These are phyloP conservation scores for Dispira parvispora DNA, from an alignment of 192 early-diverging fungal genomes.

Conservation along the genomic window DNA sequence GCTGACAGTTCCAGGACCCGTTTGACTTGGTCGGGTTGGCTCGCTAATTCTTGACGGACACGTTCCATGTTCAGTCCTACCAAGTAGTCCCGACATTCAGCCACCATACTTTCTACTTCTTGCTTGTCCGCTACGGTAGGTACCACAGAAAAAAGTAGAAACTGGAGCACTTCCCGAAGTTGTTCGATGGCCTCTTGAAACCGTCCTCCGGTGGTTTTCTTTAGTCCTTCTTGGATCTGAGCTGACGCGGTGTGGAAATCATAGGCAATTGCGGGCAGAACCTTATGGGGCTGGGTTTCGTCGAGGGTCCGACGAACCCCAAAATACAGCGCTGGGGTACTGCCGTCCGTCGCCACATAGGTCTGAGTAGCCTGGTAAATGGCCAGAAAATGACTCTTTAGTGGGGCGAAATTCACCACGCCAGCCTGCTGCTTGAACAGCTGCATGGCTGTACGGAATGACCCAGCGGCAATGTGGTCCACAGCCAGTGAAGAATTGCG, in stretches of 20 bases:
- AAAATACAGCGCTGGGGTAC: conserved; percentile 38
- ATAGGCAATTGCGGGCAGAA: conserved; percentile 42
- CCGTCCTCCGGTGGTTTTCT: conserved; percentile 60
- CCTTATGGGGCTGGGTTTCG: conserved; percentile 30
- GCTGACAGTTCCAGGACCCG: conserved; percentile 77
- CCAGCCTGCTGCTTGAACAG: conserved; percentile 85
- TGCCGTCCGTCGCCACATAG: conserved; percentile 39
- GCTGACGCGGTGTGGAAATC: conserved; percentile 37
- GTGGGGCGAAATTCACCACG: conserved; percentile 76
- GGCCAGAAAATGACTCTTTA: conserved; percentile 75
- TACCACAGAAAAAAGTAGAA: conserved; percentile 58
- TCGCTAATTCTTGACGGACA: conserved; percentile 40
- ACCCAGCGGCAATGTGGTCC: conserved; percentile 89
- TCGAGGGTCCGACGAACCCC: conserved; percentile 49
- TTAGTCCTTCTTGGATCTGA: conserved; percentile 76
- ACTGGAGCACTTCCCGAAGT: conserved; percentile 64
- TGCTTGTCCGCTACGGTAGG: conserved; percentile 44
- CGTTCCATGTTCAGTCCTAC: conserved; percentile 75
- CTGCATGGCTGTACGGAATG: conserved; percentile 91
- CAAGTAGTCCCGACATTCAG: conserved; percentile 82
- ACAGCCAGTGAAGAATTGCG: conserved; percentile 74
- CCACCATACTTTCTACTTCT: conserved; percentile 66
- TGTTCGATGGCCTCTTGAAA: conserved; percentile 59
- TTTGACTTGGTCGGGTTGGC: conserved; percentile 38
- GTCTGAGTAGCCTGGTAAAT: conserved; percentile 65